Evolutionary conservation across 768 basidiomycete species (phyloP), one percentile per base, ranked within the genome.

Genomic region (Lanmaoa rubissima): DNA sequence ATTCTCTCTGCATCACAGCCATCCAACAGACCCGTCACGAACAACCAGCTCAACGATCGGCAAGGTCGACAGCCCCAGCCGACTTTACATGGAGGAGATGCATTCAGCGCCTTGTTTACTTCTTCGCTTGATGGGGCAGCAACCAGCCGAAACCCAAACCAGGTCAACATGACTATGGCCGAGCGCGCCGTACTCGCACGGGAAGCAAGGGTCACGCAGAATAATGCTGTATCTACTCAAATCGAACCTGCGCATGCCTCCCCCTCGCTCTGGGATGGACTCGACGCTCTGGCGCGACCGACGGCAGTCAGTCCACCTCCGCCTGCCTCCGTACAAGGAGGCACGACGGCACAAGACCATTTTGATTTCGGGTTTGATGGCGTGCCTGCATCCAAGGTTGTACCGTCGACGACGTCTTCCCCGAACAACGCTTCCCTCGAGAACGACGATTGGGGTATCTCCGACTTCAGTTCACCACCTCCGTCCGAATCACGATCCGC

Each of bases 51-150:
- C 19, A 54, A 48, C 16, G 53, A 61, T 41, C 62, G 60, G 26
- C 58, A 59, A 40, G 46, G 28, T 13, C 39, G 38, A 48, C 56
- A 55, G 54, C 54, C 49, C 41, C 68, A 62, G 45, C 54, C 70
- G 21, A 69, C 65, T 51, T 51, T 67, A 13, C 44, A 45, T 1
- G 64, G 65, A 70, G 35, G 75, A 65, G 91, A 94, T 77, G 90
- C 90, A 1, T 95, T 96, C 70, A 81, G 86, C 53, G 79, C 77
- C n/a, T 73, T 94, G 21, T 76, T 94, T 21, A 73, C 80, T 0
- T 76, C 78, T 9, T 75, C 78, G 2, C 60, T 78, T 32, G 57
- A 65, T 55, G 57, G 45, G 26, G 3, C 54, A 13, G 8, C 39
- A 59, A 58, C 14, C 79, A 75, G 26, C 16, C 53, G 40, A 54